Percentiles rank a stretch among this genome's conserved stretches.
Conservation (phyloP, 306 rosid species). For the Alnus glutinosa region DNA sequence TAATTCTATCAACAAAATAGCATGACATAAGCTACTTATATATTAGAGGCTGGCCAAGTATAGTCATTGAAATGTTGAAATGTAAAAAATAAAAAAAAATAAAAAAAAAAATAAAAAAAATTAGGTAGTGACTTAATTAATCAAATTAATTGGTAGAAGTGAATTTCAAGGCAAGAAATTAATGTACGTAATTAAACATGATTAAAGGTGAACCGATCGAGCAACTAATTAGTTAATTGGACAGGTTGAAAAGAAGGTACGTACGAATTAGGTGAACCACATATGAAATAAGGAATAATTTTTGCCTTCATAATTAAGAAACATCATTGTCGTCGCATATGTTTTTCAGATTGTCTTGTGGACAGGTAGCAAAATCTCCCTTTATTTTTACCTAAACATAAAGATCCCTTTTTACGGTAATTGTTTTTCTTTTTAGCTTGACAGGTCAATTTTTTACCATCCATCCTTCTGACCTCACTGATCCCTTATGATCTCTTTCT, state of each 20-base stretch:
- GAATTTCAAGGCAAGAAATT: background rate
- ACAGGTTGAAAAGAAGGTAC: constrained; percentile 23
- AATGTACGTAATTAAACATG: background rate
- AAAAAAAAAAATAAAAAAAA: background rate
- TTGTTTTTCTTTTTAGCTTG: constrained; percentile 33
- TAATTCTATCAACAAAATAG: background rate
- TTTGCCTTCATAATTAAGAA: constrained; percentile 28
- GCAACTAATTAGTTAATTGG: constrained; percentile 15
- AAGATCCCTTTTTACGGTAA: constrained; percentile 13
- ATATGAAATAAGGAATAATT: constrained; percentile 14
- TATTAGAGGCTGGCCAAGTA: background rate
- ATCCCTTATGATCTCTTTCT: background rate
- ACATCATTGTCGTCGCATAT: constrained; percentile 35
- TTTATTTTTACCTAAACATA: constrained; percentile 12
- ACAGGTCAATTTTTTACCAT: constrained; percentile 1
- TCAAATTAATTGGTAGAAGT: background rate
- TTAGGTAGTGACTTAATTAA: background rate
- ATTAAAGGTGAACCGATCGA: constrained; percentile 32
- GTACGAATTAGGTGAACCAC: constrained; percentile 15
- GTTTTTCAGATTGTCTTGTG: constrained; percentile 45
- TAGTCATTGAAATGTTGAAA: background rate
- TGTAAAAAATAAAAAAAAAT: too few species aligned
- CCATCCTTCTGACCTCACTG: background rate
- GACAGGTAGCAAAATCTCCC: constrained; percentile 53
- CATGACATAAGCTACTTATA: too few species aligned